Conservation (phyloP, 371 early-diverging fungal genomes). For the Rhizopus sp. region DNA sequence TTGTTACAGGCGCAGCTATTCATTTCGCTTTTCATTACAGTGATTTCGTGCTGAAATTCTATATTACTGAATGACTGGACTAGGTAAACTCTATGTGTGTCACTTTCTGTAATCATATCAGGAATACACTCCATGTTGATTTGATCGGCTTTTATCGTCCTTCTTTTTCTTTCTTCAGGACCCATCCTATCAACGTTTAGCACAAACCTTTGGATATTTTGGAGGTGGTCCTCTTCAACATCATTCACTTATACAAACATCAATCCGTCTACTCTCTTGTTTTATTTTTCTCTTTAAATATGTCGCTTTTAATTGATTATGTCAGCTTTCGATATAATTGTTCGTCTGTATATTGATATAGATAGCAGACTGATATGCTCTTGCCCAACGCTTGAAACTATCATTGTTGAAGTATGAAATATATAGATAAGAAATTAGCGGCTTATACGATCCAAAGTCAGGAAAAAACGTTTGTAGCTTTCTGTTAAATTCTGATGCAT, state of each 20-base stretch:
- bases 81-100: too few relatives aligned
- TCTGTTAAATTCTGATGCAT: neutral
- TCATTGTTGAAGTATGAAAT: neutral
- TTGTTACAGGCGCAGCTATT: too few relatives aligned
- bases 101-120: too few relatives aligned
- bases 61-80: too few relatives aligned
- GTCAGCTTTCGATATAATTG: too few relatives aligned
- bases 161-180: constrained; percentile 3
- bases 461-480: neutral
- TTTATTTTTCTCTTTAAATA: constrained; percentile 5
- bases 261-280: constrained; percentile 5
- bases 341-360: too few relatives aligned
- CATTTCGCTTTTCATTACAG: too few relatives aligned
- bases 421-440: neutral
- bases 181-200: constrained; percentile 7
- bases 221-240: constrained; percentile 2
- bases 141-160: neutral
- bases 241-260: constrained; percentile 5
- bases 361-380: too few relatives aligned
- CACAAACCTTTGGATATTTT: neutral
- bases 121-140: too few relatives aligned
- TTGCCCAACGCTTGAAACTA: too few relatives aligned
- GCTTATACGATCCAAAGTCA: neutral
- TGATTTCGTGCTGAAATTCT: too few relatives aligned
- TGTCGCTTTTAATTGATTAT: constrained; percentile 5